Evolutionary conservation across 441 rosid species (phyloP), one percentile per base, ranked within the genome.

Genomic region (Geranium incanum): DNA sequence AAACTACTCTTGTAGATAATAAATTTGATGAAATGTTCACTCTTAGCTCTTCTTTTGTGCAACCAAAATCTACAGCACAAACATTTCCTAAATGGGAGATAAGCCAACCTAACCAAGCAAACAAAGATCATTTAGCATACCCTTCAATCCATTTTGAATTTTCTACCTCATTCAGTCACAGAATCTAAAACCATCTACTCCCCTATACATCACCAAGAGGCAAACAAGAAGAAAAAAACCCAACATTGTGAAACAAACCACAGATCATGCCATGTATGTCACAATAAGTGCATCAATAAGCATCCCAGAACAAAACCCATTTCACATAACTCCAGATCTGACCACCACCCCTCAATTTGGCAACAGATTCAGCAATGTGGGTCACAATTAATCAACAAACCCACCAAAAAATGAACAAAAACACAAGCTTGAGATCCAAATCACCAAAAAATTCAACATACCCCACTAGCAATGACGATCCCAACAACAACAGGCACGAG

Each of bases 381-480:
- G 18, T 16, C 21, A 55, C 21, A 55, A 55, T 3, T 16, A 55
- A 15, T 19, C 21, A 55, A 55, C 5, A 39, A 28, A 15, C 62
- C 62, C 62, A 55, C 8, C 16, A 55, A 55, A 50, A 21, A 21
- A 21, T 21, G 21, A 21, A 21, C 21, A 21, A 48, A 52, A 2
- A 16, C 60, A 52, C 6, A 52, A 52, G 6, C 60, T 52, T 52
- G 18, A 5, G 60, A 52, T 52, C 59, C 59, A 50, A 50, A 50
- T 39, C 15, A 45, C 52, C 52, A 50, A n/a, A 12, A n/a, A 52
- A 52, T 3, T n/a, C 18, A 52, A 52, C 82, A 75, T 81, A 89
- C 95, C 88, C 97, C 98, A 77, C 92, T 90, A 4, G 97, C 97
- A 79, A 93, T 84, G 59, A 93, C 74, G 76, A 91, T 97, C 6